Conservation (phyloP, 1,284 basidiomycete species). For the Trametes sp. region DNA sequence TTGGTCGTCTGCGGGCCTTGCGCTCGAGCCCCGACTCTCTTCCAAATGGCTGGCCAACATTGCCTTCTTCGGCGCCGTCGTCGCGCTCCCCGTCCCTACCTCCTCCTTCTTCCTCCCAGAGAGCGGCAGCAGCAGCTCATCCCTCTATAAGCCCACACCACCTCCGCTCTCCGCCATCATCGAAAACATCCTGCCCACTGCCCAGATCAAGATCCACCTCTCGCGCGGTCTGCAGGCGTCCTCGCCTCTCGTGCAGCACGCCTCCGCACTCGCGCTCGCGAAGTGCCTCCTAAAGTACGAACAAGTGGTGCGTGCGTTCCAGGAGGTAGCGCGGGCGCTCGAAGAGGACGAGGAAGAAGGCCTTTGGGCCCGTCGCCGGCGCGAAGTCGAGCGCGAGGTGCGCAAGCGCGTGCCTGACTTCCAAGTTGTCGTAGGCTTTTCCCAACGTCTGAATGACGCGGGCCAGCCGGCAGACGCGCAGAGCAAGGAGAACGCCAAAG, state of each 20-base stretch:
- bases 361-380: constrained; percentile 68
- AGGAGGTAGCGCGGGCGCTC: constrained; percentile 57
- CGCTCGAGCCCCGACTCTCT: constrained; percentile 86
- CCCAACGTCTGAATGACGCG: constrained; percentile 52
- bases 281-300: constrained; percentile 79
- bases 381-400: constrained; percentile 79
- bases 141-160: constrained; percentile 69
- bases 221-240: constrained; percentile 80
- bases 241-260: constrained; percentile 84
- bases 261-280: constrained; percentile 76
- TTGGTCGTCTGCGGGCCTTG: constrained; percentile 78
- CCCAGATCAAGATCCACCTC: constrained; percentile 73
- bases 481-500: constrained; percentile 40
- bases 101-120: constrained; percentile 64
- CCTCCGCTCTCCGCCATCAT: constrained; percentile 75
- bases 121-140: constrained; percentile 36
- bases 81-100: constrained; percentile 78
- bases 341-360: constrained; percentile 71
- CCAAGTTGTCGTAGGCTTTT: constrained; percentile 82
- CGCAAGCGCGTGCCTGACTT: constrained; percentile 84
- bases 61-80: constrained; percentile 78
- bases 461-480: not conserved
- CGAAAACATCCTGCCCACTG: constrained; percentile 80
- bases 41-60: constrained; percentile 92
- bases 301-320: constrained; percentile 60